These are phyloP conservation scores for Candida nanaspora DNA, from an alignment of 805 yeast species.

Conservation along the genomic window DNA sequence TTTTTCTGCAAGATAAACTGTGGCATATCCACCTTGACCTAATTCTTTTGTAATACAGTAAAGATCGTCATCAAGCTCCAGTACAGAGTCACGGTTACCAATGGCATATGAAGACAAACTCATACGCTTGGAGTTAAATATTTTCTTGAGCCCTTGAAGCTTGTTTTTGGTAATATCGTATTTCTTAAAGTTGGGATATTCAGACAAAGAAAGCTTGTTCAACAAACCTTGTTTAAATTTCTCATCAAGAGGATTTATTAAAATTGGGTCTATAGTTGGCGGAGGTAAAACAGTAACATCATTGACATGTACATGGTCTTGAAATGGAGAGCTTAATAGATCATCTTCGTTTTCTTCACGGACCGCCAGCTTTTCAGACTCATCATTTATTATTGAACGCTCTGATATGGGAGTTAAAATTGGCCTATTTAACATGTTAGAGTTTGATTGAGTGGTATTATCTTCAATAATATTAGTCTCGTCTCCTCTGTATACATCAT, in stretches of 20 bases:
- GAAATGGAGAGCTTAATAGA: slow-evolving; percentile 40
- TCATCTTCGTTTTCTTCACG: slow-evolving; percentile 7
- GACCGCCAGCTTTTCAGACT: background rate
- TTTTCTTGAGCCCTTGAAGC: slow-evolving; percentile 8
- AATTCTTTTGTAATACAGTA: slow-evolving; percentile 46
- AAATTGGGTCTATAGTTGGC: slow-evolving; percentile 6
- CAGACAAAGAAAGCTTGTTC: slow-evolving; percentile 28
- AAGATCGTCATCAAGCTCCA: slow-evolving; percentile 36
- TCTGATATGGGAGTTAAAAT: slow-evolving; percentile 8
- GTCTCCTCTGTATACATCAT: background rate
- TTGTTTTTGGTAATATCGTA: slow-evolving; percentile 5
- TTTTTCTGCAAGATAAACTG: slow-evolving; percentile 65
- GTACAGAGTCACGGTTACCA: slow-evolving; percentile 31
- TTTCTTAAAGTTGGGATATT: slow-evolving; percentile 9
- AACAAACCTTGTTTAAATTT: slow-evolving; percentile 32
- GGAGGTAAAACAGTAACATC: background rate
- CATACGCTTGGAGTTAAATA: slow-evolving; percentile 12
- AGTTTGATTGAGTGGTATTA: background rate
- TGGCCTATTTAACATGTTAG: background rate
- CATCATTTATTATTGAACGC: too few relatives aligned
- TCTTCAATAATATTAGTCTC: background rate
- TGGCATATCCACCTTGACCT: slow-evolving; percentile 79
- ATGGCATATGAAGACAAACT: slow-evolving; percentile 6
- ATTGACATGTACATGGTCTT: slow-evolving; percentile 21
- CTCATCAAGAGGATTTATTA: slow-evolving; percentile 34